These are phyloP conservation scores for Thelephora terrestris DNA, from an alignment of 1,284 basidiomycete species.

Conservation along the genomic window DNA sequence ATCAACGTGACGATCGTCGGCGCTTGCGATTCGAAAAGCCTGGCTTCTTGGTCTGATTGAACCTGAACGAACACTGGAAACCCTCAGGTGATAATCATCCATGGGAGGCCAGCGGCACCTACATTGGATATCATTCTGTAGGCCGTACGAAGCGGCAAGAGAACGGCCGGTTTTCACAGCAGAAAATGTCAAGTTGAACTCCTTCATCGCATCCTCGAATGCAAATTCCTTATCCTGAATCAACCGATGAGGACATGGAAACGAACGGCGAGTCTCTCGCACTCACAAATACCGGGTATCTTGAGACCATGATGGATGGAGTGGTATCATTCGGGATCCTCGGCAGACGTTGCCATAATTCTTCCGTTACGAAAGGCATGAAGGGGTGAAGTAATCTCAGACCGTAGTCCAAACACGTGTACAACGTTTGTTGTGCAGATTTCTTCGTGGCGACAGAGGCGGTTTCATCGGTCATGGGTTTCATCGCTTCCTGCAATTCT, in stretches of 20 bases:
- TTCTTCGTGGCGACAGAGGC: constrained; percentile 51
- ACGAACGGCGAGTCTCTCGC: neutral
- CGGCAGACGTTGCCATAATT: constrained; percentile 95
- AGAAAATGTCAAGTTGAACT: constrained; percentile 84
- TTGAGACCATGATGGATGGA: constrained; percentile 83
- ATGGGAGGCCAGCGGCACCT: constrained; percentile 16
- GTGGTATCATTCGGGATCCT: constrained; percentile 74
- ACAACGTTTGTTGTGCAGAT: constrained; percentile 94
- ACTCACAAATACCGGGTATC: constrained; percentile 74
- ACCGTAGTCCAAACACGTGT: constrained; percentile 89
- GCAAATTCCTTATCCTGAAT: constrained; percentile 52
- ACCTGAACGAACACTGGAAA: constrained; percentile 71
- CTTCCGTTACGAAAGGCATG: constrained; percentile 99
- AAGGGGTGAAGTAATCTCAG: constrained; percentile 91
- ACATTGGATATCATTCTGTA: constrained; percentile 85
- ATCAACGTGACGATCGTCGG: constrained; percentile 76
- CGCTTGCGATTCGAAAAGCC: constrained; percentile 62
- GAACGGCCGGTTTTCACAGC: constrained; percentile 77
- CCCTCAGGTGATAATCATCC: neutral
- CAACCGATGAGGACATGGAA: neutral
- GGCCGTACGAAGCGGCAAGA: constrained; percentile 83
- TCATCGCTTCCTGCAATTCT: constrained; percentile 84
- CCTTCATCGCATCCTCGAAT: constrained; percentile 68
- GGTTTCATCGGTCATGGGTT: constrained; percentile 84
- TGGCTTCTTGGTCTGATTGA: constrained; percentile 51